phyloP scores from a whole-genome alignment of 345 rosid species.

The Acer campestre region DNA sequence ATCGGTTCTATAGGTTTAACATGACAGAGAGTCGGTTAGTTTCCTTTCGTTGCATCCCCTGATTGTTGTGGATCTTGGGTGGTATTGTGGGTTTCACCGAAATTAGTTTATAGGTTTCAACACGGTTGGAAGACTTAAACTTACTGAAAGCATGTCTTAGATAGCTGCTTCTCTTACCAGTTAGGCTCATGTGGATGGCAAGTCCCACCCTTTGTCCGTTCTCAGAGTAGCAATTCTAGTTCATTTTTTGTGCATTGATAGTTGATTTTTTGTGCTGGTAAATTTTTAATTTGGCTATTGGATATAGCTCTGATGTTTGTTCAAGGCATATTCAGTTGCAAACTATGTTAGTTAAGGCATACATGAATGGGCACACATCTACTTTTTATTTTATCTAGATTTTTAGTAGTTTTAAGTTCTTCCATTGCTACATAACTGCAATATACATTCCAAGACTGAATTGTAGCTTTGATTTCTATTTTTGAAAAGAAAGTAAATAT shows the following conservation, averaged over 20 bases:
- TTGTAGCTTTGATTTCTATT: not conserved
- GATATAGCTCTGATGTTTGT: not conserved
- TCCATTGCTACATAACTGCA: no score
- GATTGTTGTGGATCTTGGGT: not conserved
- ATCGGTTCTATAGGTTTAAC: not conserved
- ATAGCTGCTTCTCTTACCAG: not conserved
- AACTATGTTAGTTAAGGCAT: not conserved
- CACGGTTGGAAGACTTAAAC: not conserved
- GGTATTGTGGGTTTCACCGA: not conserved
- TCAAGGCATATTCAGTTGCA: not conserved
- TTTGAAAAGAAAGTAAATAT: no score
- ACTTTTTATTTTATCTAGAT: not conserved
- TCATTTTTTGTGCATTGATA: not conserved
- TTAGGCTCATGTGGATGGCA: not conserved
- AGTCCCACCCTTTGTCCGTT: not conserved
- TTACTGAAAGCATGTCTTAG: not conserved
- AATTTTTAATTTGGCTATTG: not conserved
- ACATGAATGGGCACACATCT: not conserved
- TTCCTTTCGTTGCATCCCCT: not conserved
- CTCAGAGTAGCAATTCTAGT: not conserved
- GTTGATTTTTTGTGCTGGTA: not conserved
- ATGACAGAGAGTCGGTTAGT: not conserved
- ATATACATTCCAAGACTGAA: not conserved
- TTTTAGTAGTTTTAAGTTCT: not conserved
- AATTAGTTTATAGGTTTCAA: not conserved